phyloP scores from a whole-genome alignment of 164 flowering plant species.

The Platanus orientalis region DNA sequence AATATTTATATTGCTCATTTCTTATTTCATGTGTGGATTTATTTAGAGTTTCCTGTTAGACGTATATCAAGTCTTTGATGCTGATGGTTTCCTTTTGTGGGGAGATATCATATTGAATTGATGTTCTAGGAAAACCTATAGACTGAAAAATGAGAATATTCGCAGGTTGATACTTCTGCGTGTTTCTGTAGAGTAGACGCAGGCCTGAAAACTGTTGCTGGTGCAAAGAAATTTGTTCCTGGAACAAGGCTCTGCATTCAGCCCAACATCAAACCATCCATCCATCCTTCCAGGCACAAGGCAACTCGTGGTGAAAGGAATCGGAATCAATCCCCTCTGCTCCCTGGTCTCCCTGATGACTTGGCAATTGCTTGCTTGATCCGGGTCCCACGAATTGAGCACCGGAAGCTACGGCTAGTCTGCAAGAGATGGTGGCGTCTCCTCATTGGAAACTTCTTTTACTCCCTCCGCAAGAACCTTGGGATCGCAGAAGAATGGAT shows the following conservation, averaged over 20 bases:
- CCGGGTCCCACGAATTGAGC: conserved; percentile 71
- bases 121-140: not conserved
- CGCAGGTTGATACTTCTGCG: conserved; percentile 76
- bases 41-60: not conserved
- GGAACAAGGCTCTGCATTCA: conserved; percentile 72
- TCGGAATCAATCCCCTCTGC: conserved; percentile 60
- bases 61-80: no score
- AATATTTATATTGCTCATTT: no score
- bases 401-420: conserved; percentile 69
- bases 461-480: conserved; percentile 64
- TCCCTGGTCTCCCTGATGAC: conserved; percentile 95
- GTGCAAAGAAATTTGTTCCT: conserved; percentile 73
- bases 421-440: conserved; percentile 89
- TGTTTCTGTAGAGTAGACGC: conserved; percentile 83
- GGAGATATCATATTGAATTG: not conserved
- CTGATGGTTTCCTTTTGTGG: no score
- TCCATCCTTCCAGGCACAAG: conserved; percentile 60
- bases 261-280: conserved; percentile 66
- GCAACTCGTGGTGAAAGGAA: conserved; percentile 46
- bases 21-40: no score
- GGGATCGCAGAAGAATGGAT: conserved; percentile 86
- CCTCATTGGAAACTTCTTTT: conserved; percentile 68
- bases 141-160: not conserved
- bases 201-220: conserved; percentile 76
- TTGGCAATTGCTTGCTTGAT: conserved; percentile 90